These are phyloP conservation scores for Cladophialophora yegresii DNA, from an alignment of 2,329 filamentous ascomycete species.

Conservation along the genomic window DNA sequence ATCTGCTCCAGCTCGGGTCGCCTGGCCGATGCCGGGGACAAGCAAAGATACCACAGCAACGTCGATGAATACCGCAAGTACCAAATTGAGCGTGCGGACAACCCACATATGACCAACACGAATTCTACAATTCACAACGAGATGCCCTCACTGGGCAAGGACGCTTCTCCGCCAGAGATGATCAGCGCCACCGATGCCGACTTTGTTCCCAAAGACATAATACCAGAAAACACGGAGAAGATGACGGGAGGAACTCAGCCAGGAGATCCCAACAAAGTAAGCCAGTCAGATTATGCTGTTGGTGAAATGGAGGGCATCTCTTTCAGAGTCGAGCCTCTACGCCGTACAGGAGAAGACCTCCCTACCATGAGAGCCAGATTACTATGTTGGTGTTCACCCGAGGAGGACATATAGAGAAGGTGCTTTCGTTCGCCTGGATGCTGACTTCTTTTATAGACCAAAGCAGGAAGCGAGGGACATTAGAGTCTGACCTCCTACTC, in stretches of 20 bases:
- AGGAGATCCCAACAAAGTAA: slow-evolving; percentile 45
- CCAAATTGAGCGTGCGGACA: slow-evolving; percentile 60
- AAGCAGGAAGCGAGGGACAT: slow-evolving; percentile 90
- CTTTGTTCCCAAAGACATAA: slow-evolving; percentile 61
- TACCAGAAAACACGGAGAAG: slow-evolving; percentile 63
- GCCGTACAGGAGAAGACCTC: slow-evolving; percentile 77
- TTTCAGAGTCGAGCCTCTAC: slow-evolving; percentile 88
- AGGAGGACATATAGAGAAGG: not conserved
- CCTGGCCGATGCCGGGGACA: slow-evolving; percentile 4
- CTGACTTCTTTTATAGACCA: slow-evolving; percentile 62
- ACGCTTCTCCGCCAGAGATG: slow-evolving; percentile 62
- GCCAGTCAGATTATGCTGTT: slow-evolving; percentile 70
- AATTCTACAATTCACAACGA: slow-evolving; percentile 62
- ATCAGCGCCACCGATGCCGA: slow-evolving; percentile 58
- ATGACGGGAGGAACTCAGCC: slow-evolving; percentile 67
- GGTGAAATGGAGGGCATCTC: slow-evolving; percentile 84
- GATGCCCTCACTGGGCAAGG: slow-evolving; percentile 61
- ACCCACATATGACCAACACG: slow-evolving; percentile 65
- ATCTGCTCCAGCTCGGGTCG: slow-evolving; percentile 22
- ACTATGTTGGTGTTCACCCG: slow-evolving; percentile 54
- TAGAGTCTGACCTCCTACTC: slow-evolving; percentile 93
- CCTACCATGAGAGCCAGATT: slow-evolving; percentile 87
- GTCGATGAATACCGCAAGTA: slow-evolving; percentile 57
- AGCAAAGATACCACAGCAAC: slow-evolving; percentile 40
- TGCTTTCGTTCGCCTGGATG: not conserved